Conservation (phyloP, 176 grass and related monocot genomes). For the Lolium perenne region DNA sequence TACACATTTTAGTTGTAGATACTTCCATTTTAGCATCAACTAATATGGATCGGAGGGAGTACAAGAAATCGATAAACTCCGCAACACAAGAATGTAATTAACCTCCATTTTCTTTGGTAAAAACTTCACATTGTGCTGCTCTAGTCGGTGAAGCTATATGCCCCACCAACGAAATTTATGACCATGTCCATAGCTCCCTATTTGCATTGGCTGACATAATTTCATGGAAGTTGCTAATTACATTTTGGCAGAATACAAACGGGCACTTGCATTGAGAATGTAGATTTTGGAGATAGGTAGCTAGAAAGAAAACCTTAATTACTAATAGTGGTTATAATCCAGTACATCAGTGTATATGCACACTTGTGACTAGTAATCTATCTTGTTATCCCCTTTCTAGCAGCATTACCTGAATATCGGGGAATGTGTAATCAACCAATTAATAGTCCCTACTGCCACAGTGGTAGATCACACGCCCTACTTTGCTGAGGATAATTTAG, state of each 20-base stretch:
- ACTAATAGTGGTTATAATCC: slow-evolving; percentile 10
- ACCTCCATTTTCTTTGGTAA: not conserved
- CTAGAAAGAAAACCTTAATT: slow-evolving; percentile 6
- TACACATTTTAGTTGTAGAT: too few species aligned
- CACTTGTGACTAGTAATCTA: slow-evolving; percentile 8
- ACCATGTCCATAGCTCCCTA: slow-evolving; percentile 1
- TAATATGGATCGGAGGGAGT: too few species aligned
- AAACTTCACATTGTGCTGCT: not conserved
- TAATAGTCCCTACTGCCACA: slow-evolving; percentile 8
- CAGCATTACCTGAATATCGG: slow-evolving; percentile 6
- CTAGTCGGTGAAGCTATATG: not conserved
- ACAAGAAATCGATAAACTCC: slow-evolving; percentile 2
- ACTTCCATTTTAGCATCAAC: too few species aligned
- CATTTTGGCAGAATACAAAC: not conserved
- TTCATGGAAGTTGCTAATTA: slow-evolving; percentile 3
- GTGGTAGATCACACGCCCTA: not conserved
- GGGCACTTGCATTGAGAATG: not conserved
- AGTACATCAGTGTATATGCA: not conserved
- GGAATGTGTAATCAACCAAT: not conserved
- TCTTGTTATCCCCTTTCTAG: slow-evolving; percentile 20
- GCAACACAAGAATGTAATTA: slow-evolving; percentile 7
- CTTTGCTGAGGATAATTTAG: not conserved
- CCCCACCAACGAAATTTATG: not conserved
- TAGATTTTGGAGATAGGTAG: slow-evolving; percentile 23
- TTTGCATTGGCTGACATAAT: slow-evolving; percentile 14